Evolutionary conservation across 2,329 filamentous ascomycete genomes (phyloP).

Genomic region (Clonostachys solani): DNA sequence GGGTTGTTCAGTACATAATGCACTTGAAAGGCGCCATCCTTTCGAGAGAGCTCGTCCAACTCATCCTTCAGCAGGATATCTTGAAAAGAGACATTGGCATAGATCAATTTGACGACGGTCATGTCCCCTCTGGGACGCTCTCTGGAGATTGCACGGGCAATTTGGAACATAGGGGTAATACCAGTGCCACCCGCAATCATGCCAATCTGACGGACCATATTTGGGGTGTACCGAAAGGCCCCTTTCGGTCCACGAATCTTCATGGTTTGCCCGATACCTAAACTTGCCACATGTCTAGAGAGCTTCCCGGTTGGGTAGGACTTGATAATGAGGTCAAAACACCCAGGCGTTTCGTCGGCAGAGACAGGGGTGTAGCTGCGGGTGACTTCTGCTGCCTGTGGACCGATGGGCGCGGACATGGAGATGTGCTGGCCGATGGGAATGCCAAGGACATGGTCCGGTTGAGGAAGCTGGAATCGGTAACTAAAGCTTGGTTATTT

Average conservation of each 20-base stretch:
- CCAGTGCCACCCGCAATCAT: constrained; percentile 98
- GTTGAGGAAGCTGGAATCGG: constrained; percentile 80
- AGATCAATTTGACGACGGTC: constrained; percentile 91
- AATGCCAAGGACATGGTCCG: constrained; percentile 81
- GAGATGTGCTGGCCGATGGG: constrained; percentile 99
- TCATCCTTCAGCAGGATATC: constrained; percentile 95
- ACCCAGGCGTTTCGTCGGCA: constrained; percentile 81
- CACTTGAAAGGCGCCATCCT: constrained; percentile 79
- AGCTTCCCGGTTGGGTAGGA: constrained; percentile 97
- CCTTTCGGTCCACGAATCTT: constrained; percentile 93
- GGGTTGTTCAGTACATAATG: constrained; percentile 98
- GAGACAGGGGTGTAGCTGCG: constrained; percentile 92
- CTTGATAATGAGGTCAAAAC: constrained; percentile 97
- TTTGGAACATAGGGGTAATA: constrained; percentile 97
- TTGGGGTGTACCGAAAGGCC: constrained; percentile 94
- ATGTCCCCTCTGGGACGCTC: constrained; percentile 74
- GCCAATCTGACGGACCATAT: constrained; percentile 93
- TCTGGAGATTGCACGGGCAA: constrained; percentile 84
- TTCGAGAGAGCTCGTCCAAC: constrained; percentile 70
- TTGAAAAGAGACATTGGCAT: constrained; percentile 90
- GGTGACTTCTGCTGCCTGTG: constrained; percentile 74
- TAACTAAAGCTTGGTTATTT: constrained; percentile 53
- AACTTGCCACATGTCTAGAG: constrained; percentile 82
- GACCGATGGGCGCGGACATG: constrained; percentile 70
- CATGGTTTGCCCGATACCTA: constrained; percentile 82